Base-by-base conservation (phyloP, 139 green algal genomes). In the Auxenochlorella protothecoides region DNA sequence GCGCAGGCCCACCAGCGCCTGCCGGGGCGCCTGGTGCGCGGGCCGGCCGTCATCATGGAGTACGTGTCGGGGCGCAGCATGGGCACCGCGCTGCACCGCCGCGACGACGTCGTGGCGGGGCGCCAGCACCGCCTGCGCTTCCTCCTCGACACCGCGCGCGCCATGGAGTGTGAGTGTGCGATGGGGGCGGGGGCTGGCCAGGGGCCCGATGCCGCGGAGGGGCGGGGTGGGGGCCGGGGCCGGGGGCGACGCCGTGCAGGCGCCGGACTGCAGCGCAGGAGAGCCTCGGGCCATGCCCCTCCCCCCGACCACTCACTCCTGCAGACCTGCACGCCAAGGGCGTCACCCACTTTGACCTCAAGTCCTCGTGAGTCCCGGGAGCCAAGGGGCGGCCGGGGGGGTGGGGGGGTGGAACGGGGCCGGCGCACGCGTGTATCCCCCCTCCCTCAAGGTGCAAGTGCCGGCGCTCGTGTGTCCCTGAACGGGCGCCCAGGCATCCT, bases 21-120 rank as follows among this genome's bases (percentile, higher is more conserved):
- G 63, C 72, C 72, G 16, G 72, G 55, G 6, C 6, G 6, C 1
- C 54, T 70, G 54, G 63, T 55, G 53, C 57, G 64, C 44, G 78
- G 81, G 4, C 82, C 84, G 3, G 84, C 84, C 10, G 74, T 88
- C 8, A 79, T 89, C 15, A 78, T 75, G 3, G 84, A 89, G 76
- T 89, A 79, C 71, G 75, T 89, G 54, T 63, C 59, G 3, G 77
- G 69, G 4, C 71, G 77, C 69, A 80, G 66, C 53, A 74, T 89
- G 68, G 67, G 77, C 27, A 44, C 27, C 27, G 27, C 27, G 27
- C 27, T 44, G 27, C 27, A 44, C 27, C 27, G 27, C 27, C 27
- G 27, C 27, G 27, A 44, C 27, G 27, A 44, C 27, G 27, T 44
- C 27, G 27, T 44, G 27, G 27, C 27, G 27, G 27, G 27, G 1